phyloP scores from a whole-genome alignment of 2,329 filamentous ascomycete genomes.

The Tolypocladium inflatum region DNA sequence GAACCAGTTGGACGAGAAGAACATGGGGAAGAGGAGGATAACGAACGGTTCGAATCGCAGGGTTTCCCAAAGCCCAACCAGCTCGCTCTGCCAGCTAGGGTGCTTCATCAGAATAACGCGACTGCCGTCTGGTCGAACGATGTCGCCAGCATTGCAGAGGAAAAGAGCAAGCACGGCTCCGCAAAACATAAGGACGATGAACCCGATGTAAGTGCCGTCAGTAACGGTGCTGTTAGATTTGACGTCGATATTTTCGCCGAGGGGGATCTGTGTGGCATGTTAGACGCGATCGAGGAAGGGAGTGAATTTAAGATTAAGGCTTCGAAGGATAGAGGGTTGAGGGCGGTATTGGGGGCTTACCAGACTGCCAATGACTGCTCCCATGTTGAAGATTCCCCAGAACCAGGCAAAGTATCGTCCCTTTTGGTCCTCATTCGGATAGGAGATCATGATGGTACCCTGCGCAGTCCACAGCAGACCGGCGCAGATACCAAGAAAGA shows the following conservation, averaged over 20 bases:
- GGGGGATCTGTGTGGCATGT: conserved; percentile 38
- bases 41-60: conserved; percentile 63
- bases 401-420: conserved; percentile 85
- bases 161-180: conserved; percentile 62
- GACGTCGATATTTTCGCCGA: conserved; percentile 58
- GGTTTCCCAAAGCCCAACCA: conserved; percentile 67
- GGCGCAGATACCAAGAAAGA: conserved; percentile 67
- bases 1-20: conserved; percentile 46
- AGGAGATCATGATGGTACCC: conserved; percentile 83
- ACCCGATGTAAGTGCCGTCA: conserved; percentile 80
- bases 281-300: neutral
- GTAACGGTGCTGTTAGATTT: conserved; percentile 39
- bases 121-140: conserved; percentile 69
- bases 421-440: conserved; percentile 72
- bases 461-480: conserved; percentile 76
- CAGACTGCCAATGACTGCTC: conserved; percentile 74
- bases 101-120: conserved; percentile 84
- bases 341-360: conserved; percentile 18
- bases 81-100: conserved; percentile 73
- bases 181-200: conserved; percentile 71
- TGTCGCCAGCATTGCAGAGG: conserved; percentile 60
- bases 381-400: conserved; percentile 92
- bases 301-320: neutral
- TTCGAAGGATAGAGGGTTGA: neutral
- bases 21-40: conserved; percentile 46